These are phyloP conservation scores for Aspergillus tamarii DNA, from an alignment of 2,329 filamentous ascomycete species.

Conservation along the genomic window DNA sequence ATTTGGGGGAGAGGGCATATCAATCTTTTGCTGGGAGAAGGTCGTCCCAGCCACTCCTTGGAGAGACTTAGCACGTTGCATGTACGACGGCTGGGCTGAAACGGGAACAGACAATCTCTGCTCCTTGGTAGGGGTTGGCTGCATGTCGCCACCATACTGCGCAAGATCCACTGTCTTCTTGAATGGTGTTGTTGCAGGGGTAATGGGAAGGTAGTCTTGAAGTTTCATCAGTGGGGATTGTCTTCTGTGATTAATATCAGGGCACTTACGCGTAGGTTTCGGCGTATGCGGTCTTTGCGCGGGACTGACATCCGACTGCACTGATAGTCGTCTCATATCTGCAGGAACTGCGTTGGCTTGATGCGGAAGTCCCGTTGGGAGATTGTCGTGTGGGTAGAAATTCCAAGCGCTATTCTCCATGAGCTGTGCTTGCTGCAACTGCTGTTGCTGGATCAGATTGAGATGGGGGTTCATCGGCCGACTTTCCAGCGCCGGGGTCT, in stretches of 20 bases:
- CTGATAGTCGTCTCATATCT: conserved; percentile 40
- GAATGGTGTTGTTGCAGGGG: conserved; percentile 67
- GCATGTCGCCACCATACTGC: conserved; percentile 42
- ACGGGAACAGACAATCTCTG: conserved; percentile 36
- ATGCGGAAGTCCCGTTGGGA: conserved; percentile 26
- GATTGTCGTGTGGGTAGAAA: conserved; percentile 27
- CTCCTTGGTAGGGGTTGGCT: conserved; percentile 45
- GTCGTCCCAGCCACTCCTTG: conserved; percentile 47
- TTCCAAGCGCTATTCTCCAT: conserved; percentile 31
- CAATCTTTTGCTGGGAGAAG: conserved; percentile 42
- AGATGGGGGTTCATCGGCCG: conserved; percentile 29
- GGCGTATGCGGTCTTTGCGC: conserved; percentile 64
- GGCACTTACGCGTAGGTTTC: conserved; percentile 61
- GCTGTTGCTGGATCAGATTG: conserved; percentile 36
- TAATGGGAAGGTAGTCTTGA: conserved; percentile 66
- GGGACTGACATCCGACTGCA: conserved; percentile 41
- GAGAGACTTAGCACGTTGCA: conserved; percentile 51
- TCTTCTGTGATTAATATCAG: neutral
- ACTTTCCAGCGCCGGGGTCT: conserved; percentile 18
- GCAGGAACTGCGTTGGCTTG: conserved; percentile 27
- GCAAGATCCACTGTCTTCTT: conserved; percentile 42
- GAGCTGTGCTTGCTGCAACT: conserved; percentile 26
- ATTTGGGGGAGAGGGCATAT: conserved; percentile 61
- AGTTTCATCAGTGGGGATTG: conserved; percentile 23
- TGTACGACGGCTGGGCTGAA: conserved; percentile 40